Evolutionary conservation across 345 rosid species (phyloP), one percentile per base, ranked within the genome.

Genomic region (Salix viminalis): DNA sequence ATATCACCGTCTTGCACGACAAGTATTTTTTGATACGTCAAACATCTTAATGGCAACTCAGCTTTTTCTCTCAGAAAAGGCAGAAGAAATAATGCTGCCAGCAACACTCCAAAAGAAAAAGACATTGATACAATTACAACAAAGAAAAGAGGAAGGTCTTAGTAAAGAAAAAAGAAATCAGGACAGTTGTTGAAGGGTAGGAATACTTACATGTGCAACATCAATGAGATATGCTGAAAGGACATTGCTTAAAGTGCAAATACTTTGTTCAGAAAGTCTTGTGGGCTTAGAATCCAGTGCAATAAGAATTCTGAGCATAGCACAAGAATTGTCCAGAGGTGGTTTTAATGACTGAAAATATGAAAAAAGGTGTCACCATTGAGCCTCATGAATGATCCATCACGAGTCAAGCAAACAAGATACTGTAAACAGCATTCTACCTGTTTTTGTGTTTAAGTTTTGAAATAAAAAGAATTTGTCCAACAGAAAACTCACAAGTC

Each of bases 211-310:
- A 58, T 66, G 86, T 67, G 81, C 84, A 74, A 87, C 84, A 78
- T 89, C 86, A 42, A 92, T 79, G 23, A 92, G 82, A 84, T 91
- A 91, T 71, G 76, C 82, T 8, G 90, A 81, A 74, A 95, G 83
- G 81, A 80, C 86, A 75, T 84, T 85, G 82, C 85, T 83, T 30
- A 95, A 82, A 75, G 78, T 67, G 76, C 69, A 48, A 75, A 93
- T 56, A 77, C 91, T 84, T 75, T 85, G 81, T 76, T 91, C 89
- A 70, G 93, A 88, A 75, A 95, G 90, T 64, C 72, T 89, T 2
- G 97, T 87, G 73, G 97, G 99, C 74, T 80, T 82, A 42, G 92
- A 85, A 76, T 93, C 97, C 78, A 95, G 82, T 7, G 11, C 71
- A 44, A 78, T 67, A 62, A 95, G 90, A 78, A 93, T 81, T 81